Base-by-base conservation (phyloP, 1,284 basidiomycete genomes). In the Vanrija sp. region DNA sequence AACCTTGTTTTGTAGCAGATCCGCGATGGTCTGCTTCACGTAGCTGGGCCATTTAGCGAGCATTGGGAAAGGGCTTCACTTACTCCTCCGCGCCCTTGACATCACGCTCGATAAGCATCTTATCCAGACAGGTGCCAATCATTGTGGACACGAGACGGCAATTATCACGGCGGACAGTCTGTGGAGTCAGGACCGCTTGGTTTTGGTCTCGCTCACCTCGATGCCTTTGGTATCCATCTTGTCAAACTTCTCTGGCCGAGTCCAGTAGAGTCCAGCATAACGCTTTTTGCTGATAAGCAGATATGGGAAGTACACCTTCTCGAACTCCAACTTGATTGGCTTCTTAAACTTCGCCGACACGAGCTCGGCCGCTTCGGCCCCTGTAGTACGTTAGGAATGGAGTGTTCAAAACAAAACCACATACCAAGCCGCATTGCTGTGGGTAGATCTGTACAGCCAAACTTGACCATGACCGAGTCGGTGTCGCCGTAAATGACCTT, bases 171-270 rank as follows among this genome's bases (percentile, higher is more conserved):
- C 94, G 87, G 49, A 97, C 93, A 49, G 93, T 97, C 92, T 96
- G 59, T 8, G 15, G 8, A 14, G 28, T 54, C 14, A 63, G 46
- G 29, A 10, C 3, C 19, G 23, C 43, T 25, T 48, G 47, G 50
- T 46, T 43, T 45, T 21, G 8, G 18, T 14, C 19, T 7, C 1
- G 54, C 84, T 28, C 57, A 92, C 92, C 83, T 98, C 93, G 58
- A 98, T 97, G 66, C 93, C 93, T 77, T 98, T 98, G 1, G 94
- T 88, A 67, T 98, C 93, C 94, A 97, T 96, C 79, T 97, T 97
- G 75, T 98, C 94, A 65, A 89, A 93, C 73, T 91, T 94, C 45
- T 96, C 92, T 7, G 86, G 80, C 61, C 84, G 86, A 1, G 93
- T 97, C 94, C 94, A 97, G 70, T 98, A 96, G 54, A 96, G 76